Evolutionary conservation across 345 rosid species (phyloP).

Genomic region (Odontarrhena argentea): DNA sequence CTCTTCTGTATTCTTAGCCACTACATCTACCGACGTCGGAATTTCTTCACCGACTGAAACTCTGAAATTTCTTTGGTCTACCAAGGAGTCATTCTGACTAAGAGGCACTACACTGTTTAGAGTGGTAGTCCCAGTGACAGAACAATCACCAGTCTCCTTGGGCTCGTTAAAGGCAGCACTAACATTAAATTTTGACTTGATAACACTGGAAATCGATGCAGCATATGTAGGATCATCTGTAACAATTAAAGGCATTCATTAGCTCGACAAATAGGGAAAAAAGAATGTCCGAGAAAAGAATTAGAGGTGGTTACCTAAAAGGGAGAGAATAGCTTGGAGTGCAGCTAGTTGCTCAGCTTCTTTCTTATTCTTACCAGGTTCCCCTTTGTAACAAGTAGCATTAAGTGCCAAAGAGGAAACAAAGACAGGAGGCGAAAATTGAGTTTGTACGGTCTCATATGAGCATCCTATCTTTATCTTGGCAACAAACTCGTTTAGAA

Average conservation of each 20-base stretch:
- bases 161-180: not conserved
- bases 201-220: not conserved
- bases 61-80: not conserved
- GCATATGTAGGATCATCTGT: slow-evolving; percentile 20
- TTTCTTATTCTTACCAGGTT: slow-evolving; percentile 13
- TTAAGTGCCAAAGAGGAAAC: slow-evolving; percentile 22
- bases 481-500: slow-evolving; percentile 12
- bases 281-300: not conserved
- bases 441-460: slow-evolving; percentile 14
- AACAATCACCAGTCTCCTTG: not conserved
- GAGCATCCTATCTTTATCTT: slow-evolving; percentile 12
- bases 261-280: too few relatives aligned
- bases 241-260: not conserved
- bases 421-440: not conserved
- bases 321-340: slow-evolving; percentile 19
- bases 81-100: slow-evolving; percentile 6
- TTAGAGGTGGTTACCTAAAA: slow-evolving; percentile 15
- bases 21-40: not conserved
- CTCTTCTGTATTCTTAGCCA: not conserved
- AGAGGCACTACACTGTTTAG: not conserved
- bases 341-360: slow-evolving; percentile 32
- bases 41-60: not conserved
- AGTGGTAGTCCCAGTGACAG: not conserved
- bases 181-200: slow-evolving; percentile 12
- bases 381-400: slow-evolving; percentile 16